Evolutionary conservation across 306 rosid species (phyloP).

Genomic region (Corylus americana): DNA sequence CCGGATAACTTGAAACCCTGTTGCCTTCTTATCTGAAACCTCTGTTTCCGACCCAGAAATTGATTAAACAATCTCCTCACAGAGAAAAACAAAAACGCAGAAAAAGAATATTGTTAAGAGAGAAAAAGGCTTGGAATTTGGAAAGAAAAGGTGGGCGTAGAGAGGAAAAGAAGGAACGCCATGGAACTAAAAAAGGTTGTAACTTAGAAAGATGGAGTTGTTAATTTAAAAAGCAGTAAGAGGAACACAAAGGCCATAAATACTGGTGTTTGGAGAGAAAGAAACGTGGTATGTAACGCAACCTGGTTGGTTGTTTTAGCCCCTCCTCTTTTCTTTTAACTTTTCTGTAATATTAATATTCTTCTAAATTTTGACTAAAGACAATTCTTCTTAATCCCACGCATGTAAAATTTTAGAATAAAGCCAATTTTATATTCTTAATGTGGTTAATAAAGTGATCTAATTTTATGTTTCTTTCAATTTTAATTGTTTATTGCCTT

Average conservation of each 20-base stretch:
- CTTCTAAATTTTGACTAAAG: slow-evolving; percentile 33
- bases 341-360: slow-evolving; percentile 23
- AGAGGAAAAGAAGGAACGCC: slow-evolving; percentile 32
- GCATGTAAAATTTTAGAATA: slow-evolving; percentile 19
- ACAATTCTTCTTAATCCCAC: slow-evolving; percentile 22
- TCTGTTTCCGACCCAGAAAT: background rate
- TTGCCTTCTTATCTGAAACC: slow-evolving; percentile 3
- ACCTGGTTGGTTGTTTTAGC: slow-evolving; percentile 50
- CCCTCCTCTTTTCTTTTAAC: slow-evolving; percentile 33
- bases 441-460: slow-evolving; percentile 22
- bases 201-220: slow-evolving; percentile 30
- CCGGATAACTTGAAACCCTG: slow-evolving; percentile 7
- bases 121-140: slow-evolving; percentile 24
- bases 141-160: slow-evolving; percentile 15
- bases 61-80: background rate
- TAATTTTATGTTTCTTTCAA: background rate
- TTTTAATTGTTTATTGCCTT: slow-evolving; percentile 4
- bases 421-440: slow-evolving; percentile 8
- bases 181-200: slow-evolving; percentile 30
- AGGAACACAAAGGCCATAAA: slow-evolving; percentile 54
- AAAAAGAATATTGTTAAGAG: slow-evolving; percentile 22
- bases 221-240: slow-evolving; percentile 27
- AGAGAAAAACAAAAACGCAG: slow-evolving; percentile 27
- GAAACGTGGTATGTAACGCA: slow-evolving; percentile 88
- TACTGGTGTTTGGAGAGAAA: slow-evolving; percentile 46